These are phyloP conservation scores for Cymbopogon citratus DNA, from an alignment of 176 grass and related monocot genomes.

Conservation along the genomic window DNA sequence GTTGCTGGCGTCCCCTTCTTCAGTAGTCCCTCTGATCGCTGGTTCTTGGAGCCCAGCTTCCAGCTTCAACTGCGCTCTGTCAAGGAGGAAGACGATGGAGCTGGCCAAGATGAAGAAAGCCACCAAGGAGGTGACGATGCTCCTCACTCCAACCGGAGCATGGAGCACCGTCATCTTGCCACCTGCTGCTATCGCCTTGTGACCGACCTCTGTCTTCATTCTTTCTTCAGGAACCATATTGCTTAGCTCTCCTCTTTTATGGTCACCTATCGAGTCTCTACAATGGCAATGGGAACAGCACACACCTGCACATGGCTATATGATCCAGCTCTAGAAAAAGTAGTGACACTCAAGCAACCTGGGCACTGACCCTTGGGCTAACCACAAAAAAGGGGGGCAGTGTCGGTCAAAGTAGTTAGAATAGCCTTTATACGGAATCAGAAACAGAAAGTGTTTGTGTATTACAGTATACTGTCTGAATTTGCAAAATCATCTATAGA, in stretches of 20 bases:
- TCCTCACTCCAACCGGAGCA: slow-evolving; percentile 34
- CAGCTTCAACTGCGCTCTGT: slow-evolving; percentile 19
- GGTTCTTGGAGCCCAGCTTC: background rate
- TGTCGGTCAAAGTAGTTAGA: background rate
- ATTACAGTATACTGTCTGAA: background rate
- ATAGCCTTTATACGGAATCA: background rate
- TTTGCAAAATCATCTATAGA: background rate
- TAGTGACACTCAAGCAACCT: slow-evolving; percentile 15
- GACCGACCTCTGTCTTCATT: slow-evolving; percentile 20
- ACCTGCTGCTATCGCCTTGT: background rate
- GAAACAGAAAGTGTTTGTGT: background rate
- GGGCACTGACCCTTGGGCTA: slow-evolving; percentile 34
- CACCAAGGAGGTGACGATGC: slow-evolving; percentile 37
- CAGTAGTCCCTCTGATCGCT: background rate
- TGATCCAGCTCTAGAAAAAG: background rate
- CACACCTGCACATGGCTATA: background rate
- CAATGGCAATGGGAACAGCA: background rate
- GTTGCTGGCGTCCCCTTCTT: background rate
- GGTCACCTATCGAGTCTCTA: background rate
- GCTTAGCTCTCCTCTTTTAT: slow-evolving; percentile 22
- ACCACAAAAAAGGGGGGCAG: background rate
- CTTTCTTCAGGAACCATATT: background rate
- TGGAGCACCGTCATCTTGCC: slow-evolving; percentile 36
- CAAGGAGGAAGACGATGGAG: slow-evolving; percentile 39
- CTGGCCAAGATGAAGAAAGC: slow-evolving; percentile 60